Percentiles rank a stretch among this genome's conserved stretches.
Evolutionary conservation across 1,284 basidiomycete species (phyloP).

Genomic region (Sphagnurus paluster): DNA sequence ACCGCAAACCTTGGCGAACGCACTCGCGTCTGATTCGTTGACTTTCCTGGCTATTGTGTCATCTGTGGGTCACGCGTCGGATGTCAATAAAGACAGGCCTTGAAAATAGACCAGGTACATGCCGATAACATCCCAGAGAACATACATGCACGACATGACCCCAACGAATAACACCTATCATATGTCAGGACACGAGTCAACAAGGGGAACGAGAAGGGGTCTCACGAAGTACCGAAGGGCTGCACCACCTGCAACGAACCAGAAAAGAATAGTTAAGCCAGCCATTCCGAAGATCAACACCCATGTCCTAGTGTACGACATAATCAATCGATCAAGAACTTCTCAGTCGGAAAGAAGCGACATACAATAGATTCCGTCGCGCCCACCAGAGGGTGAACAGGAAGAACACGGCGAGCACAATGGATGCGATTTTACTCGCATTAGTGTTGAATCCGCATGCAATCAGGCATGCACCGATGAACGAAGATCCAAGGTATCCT

Average conservation of each 20-base stretch:
- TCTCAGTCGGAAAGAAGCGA: slow-evolving; percentile 18
- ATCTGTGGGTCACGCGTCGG: slow-evolving; percentile 40
- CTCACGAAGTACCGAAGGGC: slow-evolving; percentile 74
- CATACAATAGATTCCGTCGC: slow-evolving; percentile 75
- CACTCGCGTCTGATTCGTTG: slow-evolving; percentile 89
- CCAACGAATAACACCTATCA: slow-evolving; percentile 86
- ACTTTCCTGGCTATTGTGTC: slow-evolving; percentile 91
- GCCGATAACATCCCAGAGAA: slow-evolving; percentile 87
- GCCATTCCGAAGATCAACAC: slow-evolving; percentile 73
- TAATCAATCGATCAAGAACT: slow-evolving; percentile 1
- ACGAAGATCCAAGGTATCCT: slow-evolving; percentile 89
- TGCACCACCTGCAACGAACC: slow-evolving; percentile 77
- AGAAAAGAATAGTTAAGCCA: slow-evolving; percentile 75
- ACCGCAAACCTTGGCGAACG: slow-evolving; percentile 87
- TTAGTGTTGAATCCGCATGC: slow-evolving; percentile 93
- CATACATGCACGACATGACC: slow-evolving; percentile 92
- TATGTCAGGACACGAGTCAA: slow-evolving; percentile 5
- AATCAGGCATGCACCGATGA: slow-evolving; percentile 90
- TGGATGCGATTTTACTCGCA: slow-evolving; percentile 86
- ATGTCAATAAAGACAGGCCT: neutral
- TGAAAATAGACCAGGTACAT: slow-evolving; percentile 20
- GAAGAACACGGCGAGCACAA: slow-evolving; percentile 86
- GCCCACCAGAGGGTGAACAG: slow-evolving; percentile 95
- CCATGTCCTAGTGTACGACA: slow-evolving; percentile 56
- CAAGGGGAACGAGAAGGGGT: neutral